These are phyloP conservation scores for Canavalia gladiata DNA, from an alignment of 306 rosid species.

Conservation along the genomic window DNA sequence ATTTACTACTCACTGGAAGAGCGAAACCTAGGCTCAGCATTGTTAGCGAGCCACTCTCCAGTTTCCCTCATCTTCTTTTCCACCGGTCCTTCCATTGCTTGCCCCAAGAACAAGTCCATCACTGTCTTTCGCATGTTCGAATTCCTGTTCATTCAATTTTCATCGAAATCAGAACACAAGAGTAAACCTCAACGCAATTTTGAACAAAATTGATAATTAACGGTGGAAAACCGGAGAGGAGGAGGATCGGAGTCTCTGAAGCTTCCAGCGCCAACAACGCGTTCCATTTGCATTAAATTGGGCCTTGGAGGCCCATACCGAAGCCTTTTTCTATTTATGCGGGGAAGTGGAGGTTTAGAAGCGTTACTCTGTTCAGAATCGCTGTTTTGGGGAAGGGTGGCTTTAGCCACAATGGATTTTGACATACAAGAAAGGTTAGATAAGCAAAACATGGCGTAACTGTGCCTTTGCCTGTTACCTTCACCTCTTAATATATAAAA, in stretches of 20 bases:
- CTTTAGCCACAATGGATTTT: constrained; percentile 50
- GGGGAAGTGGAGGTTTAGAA: constrained; percentile 38
- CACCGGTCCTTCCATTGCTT: constrained; percentile 67
- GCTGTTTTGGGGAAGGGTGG: constrained; percentile 48
- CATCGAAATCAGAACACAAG: background rate
- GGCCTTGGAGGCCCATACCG: constrained; percentile 55
- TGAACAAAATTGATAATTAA: too few species aligned
- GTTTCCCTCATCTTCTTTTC: constrained; percentile 77
- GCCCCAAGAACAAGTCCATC: constrained; percentile 61
- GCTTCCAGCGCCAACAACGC: constrained; percentile 85
- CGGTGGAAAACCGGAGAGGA: constrained; percentile 38
- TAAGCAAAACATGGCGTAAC: constrained; percentile 60
- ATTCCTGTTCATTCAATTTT: constrained; percentile 48
- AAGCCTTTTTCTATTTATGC: constrained; percentile 34
- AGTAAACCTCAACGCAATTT: background rate
- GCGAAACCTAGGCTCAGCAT: constrained; percentile 62
- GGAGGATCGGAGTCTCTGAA: constrained; percentile 72
- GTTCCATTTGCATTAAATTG: constrained; percentile 71
- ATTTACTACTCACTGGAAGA: constrained; percentile 36
- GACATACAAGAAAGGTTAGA: constrained; percentile 42
- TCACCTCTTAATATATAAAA: background rate
- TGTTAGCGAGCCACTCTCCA: constrained; percentile 74
- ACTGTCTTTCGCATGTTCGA: constrained; percentile 55
- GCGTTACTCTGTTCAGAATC: constrained; percentile 48
- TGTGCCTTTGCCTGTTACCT: background rate